Evolutionary conservation across 1,284 basidiomycete genomes (phyloP).

Genomic region (Ceratobasidium sp.): DNA sequence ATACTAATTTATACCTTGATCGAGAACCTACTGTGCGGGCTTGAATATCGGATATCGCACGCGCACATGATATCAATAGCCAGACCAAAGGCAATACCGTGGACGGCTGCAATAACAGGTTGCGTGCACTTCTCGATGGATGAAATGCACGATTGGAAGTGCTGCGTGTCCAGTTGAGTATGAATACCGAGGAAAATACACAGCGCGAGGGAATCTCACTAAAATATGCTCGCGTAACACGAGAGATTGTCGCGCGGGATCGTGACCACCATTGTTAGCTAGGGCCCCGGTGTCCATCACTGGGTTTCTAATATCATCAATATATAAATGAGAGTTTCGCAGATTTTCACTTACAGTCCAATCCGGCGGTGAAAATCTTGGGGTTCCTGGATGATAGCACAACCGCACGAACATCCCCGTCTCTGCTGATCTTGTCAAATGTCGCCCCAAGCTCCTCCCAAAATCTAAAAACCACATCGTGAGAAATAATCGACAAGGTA

Average conservation of each 20-base stretch:
- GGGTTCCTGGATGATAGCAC: constrained; percentile 78
- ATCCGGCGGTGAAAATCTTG: constrained; percentile 83
- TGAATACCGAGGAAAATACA: no score
- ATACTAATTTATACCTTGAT: constrained; percentile 75
- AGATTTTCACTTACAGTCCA: constrained; percentile 73
- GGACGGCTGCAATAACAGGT: constrained; percentile 88
- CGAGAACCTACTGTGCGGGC: constrained; percentile 73
- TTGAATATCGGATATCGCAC: constrained; percentile 85
- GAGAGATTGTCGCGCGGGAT: constrained; percentile 67
- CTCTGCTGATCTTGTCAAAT: constrained; percentile 70
- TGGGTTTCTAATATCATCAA: constrained; percentile 37
- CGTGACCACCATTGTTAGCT: constrained; percentile 53
- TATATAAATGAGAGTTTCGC: no score
- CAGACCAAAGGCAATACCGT: constrained; percentile 82
- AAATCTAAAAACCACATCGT: constrained; percentile 63
- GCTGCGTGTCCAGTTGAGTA: no score
- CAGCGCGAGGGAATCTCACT: no score
- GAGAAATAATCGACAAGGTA: neutral
- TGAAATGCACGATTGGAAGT: constrained; percentile 81
- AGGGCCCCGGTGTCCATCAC: constrained; percentile 50
- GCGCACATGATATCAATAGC: constrained; percentile 82
- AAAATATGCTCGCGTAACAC: constrained; percentile 65
- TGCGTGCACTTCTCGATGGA: constrained; percentile 79
- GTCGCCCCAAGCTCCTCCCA: constrained; percentile 77
- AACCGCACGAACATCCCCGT: constrained; percentile 74